Conservation (phyloP, 257 asterid genomes). For the Capsicum chinense region DNA sequence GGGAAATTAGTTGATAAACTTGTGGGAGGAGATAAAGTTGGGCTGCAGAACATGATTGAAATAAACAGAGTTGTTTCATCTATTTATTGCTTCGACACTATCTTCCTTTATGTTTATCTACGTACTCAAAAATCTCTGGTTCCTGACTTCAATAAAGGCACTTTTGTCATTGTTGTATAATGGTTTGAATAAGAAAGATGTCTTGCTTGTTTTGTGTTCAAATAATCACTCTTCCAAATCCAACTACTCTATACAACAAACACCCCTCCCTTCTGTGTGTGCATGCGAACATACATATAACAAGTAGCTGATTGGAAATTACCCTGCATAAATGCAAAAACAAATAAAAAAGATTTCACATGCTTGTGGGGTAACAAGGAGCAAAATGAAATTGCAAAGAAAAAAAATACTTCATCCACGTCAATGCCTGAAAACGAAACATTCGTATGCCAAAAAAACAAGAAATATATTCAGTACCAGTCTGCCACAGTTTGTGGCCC, state of each 20-base stretch:
- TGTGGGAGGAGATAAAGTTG: constrained; percentile 60
- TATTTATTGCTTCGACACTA: neutral
- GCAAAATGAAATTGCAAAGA: neutral
- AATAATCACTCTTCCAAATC: neutral
- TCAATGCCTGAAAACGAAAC: neutral
- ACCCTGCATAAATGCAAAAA: neutral
- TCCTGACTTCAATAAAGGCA: neutral
- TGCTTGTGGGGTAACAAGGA: neutral
- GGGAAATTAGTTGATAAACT: constrained; percentile 65
- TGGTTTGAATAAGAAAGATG: constrained; percentile 9
- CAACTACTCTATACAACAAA: neutral
- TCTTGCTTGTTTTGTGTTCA: neutral
- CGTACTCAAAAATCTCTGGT: neutral
- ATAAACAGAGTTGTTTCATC: constrained; percentile 41
- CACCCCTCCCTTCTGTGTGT: neutral
- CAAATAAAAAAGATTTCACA: neutral
- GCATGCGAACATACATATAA: neutral
- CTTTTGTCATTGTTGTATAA: neutral
- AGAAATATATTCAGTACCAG: neutral
- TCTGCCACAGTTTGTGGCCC: neutral
- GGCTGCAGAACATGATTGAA: constrained; percentile 56
- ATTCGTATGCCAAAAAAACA: neutral
- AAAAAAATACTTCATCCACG: neutral
- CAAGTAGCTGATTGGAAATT: neutral
- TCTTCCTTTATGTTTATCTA: neutral